Evolutionary conservation across 345 rosid species (phyloP), one percentile per base, ranked within the genome.

Genomic region (Moringa oleifera): DNA sequence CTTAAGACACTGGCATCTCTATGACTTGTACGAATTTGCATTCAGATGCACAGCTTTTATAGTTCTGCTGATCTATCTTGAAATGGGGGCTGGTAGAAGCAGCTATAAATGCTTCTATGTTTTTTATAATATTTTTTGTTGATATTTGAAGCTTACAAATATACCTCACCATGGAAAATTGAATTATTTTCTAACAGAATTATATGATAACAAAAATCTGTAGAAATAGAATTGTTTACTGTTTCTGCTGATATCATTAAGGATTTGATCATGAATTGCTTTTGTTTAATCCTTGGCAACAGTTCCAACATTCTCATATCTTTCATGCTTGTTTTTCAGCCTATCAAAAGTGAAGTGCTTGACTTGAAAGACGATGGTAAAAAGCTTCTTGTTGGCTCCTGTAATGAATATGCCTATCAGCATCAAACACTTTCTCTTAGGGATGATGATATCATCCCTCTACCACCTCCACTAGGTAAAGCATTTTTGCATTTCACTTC

Each of bases 401-500:
- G 57, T 59, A 58, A 37, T 45, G 70, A 51, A 58, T 61, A 50
- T 51, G 36, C 63, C 23, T 46, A 70, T 57, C 54, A 25, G 53
- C 64, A 73, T 50, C 65, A 55, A 58, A 33, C 37, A 20, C 58
- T 51, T 52, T 11, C 66, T 28, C 13, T 45, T 53, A 22, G 20
- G n/a, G 71, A 70, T 28, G 77, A 68, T 66, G 22, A 59, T 59
- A 37, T 52, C 59, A 79, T 88, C 62, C 91, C 84, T 15, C 75
- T 75, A 52, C 96, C 89, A 51, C 88, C 90, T 61, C 55, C 70
- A 7, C 69, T 83, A 68, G 89, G 91, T 89, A 83, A 78, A 51
- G 62, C 41, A 33, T n/a, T 6, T n/a, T n/a, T n/a, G n/a, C n/a
- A 20, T 20, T 59, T 51, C 1, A 18, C 54, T 51, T 18, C 21